phyloP scores from a whole-genome alignment of 768 basidiomycete genomes.

The Paxillus ammoniavirescens region DNA sequence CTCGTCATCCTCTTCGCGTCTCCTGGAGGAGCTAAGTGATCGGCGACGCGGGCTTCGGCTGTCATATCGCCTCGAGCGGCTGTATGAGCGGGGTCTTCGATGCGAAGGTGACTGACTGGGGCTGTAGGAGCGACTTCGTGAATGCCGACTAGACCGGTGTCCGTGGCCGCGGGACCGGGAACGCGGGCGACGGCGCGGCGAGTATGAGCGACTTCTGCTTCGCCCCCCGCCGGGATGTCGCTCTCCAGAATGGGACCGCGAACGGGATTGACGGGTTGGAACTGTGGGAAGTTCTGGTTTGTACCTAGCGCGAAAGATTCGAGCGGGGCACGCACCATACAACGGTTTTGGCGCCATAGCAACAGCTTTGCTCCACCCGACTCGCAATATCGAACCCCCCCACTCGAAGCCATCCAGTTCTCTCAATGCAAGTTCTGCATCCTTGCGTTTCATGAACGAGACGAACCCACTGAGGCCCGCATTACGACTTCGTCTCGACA shows the following conservation, averaged over 20 bases:
- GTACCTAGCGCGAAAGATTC: not conserved
- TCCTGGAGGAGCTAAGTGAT: conserved; percentile 31
- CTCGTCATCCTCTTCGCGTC: conserved; percentile 54
- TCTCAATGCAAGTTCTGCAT: conserved; percentile 85
- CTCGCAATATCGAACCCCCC: conserved; percentile 84
- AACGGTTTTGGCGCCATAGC: conserved; percentile 75
- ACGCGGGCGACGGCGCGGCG: conserved; percentile 25
- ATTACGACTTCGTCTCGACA: conserved; percentile 66
- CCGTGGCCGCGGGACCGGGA: conserved; percentile 33
- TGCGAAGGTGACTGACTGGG: conserved; percentile 38
- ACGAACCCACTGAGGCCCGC: conserved; percentile 93
- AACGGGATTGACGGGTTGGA: conserved; percentile 27
- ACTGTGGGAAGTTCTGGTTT: conserved; percentile 11
- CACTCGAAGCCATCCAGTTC: conserved; percentile 94
- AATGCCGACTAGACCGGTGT: conserved; percentile 22
- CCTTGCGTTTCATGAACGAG: conserved; percentile 90
- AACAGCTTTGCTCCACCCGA: conserved; percentile 98
- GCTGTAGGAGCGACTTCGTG: conserved; percentile 27
- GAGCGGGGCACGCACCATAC: conserved; percentile 58
- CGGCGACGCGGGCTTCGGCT: conserved; percentile 49
- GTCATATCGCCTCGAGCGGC: conserved; percentile 43
- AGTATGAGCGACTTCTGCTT: conserved; percentile 27
- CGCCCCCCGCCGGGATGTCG: conserved; percentile 24
- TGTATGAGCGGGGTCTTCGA: conserved; percentile 47
- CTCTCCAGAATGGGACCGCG: conserved; percentile 34